Evolutionary conservation across 2,329 filamentous ascomycete genomes (phyloP), one percentile per base, ranked within the genome.

Genomic region (Cadophora gregata): DNA sequence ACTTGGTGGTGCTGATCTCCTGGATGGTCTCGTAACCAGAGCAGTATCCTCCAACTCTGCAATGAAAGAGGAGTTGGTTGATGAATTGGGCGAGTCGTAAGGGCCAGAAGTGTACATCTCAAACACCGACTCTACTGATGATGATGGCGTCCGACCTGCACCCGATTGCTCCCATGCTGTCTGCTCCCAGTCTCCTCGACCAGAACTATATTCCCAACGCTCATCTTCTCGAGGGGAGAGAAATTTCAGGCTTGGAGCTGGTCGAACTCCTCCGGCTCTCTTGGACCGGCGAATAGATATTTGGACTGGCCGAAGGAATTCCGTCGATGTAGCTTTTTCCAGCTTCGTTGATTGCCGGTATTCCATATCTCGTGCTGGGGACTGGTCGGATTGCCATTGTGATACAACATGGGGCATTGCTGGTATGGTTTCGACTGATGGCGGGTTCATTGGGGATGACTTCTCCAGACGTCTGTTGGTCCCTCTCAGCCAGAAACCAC

Each of bases 1-100:
- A 16, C 8, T 4, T 31, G 38, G 42, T 10, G 58, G 58, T 21
- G 58, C 58, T n/a, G 58, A 60, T 24, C 36, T 19, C 21, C 38
- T 60, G 1, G 38, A 48, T 3, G 16, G 25, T 14, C 38, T 48
- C 27, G 36, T 60, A 29, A 51, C 27, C 12, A 51, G 3, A 24
- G 73, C 73, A 10, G 71, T 75, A 45, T 75, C 74, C 62, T 76
- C 74, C 4, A 75, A 48, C 48, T 75, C 74, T 3, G 71, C 71
- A 38, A 72, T 59, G 31, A 69, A 69, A 5, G 70, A 70, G 16
- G 71, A 69, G 36, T 69, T 59, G 27, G 59, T 58, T 6, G 69
- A 69, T 0, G 71, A 72, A 50, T 65, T 65, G 10, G 69, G 68
- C 12, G 70, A 73, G 12, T 59, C 59, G 16, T 60, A 59, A 2